phyloP scores from a whole-genome alignment of 73 alveolate species.

The Paraurostyla sp. region DNA sequence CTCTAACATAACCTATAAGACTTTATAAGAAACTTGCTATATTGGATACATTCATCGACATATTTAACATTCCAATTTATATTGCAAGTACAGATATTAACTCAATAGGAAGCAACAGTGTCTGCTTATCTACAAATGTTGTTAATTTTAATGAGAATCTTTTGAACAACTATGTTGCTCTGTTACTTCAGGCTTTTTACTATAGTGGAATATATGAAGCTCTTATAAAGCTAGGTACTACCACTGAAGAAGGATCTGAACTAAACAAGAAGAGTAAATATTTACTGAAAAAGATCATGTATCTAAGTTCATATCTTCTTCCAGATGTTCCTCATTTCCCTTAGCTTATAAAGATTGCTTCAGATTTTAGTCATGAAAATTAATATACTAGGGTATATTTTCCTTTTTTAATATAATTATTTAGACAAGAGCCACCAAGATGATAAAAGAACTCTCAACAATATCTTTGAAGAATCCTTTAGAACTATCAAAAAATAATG shows the following conservation, averaged over 20 bases:
- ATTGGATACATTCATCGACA: constrained; percentile 72
- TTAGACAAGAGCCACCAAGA: constrained; percentile 65
- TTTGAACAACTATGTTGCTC: constrained; percentile 68
- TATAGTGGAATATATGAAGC: constrained; percentile 68
- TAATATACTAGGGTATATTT: constrained; percentile 50
- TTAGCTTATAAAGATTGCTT: constrained; percentile 65
- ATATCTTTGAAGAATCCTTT: constrained; percentile 47
- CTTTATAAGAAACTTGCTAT: constrained; percentile 70
- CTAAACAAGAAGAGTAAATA: constrained; percentile 70
- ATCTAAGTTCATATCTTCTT: constrained; percentile 59
- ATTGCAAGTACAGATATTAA: constrained; percentile 52
- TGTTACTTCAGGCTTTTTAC: constrained; percentile 64
- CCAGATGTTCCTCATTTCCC: constrained; percentile 85
- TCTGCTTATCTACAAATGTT: not conserved
- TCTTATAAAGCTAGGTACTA: constrained; percentile 61
- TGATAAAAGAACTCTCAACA: constrained; percentile 65
- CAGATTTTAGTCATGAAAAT: constrained; percentile 67
- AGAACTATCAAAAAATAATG: constrained; percentile 46
- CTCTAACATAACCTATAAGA: constrained; percentile 71
- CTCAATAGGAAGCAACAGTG: constrained; percentile 44
- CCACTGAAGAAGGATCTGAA: constrained; percentile 61
- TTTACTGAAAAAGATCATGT: constrained; percentile 72
- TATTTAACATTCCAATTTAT: constrained; percentile 69
- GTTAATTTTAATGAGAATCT: constrained; percentile 54
- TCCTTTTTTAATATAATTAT: not conserved